Conservation (phyloP, 179 eudicot genomes). For the Nepenthes alata region DNA sequence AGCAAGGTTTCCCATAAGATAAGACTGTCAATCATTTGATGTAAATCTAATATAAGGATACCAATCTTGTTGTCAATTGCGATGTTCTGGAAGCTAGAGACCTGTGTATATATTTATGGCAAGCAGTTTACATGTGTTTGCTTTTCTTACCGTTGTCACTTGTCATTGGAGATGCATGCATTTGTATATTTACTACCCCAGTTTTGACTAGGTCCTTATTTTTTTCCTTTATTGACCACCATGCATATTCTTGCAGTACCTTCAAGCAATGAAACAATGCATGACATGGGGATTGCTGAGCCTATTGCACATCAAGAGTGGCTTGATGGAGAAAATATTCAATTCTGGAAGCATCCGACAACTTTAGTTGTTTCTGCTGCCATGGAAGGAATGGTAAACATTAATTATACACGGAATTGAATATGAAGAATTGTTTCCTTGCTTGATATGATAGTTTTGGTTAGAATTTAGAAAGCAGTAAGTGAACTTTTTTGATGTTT, state of each 20-base stretch:
- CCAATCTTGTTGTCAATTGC: too few relatives aligned
- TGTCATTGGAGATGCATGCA: background rate
- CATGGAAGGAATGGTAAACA: slow-evolving; percentile 27
- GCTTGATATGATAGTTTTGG: background rate
- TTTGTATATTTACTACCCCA: too few relatives aligned
- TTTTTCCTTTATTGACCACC: background rate
- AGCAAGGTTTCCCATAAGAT: too few relatives aligned
- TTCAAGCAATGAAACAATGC: slow-evolving; percentile 18
- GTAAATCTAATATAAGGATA: background rate
- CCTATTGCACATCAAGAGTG: slow-evolving; percentile 20
- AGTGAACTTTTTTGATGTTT: background rate
- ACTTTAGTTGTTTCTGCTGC: slow-evolving; percentile 23
- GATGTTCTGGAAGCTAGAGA: background rate
- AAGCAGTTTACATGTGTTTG: background rate
- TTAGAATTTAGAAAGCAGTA: background rate
- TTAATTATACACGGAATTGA: background rate
- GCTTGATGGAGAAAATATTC: slow-evolving; percentile 29
- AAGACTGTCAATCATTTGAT: background rate
- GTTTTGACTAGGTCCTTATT: too few relatives aligned
- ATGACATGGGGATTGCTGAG: slow-evolving; percentile 16
- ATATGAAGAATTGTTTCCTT: slow-evolving; percentile 2
- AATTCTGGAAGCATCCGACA: slow-evolving; percentile 20
- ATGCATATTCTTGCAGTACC: slow-evolving; percentile 23
- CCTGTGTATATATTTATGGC: background rate
- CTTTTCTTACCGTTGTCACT: background rate